These are phyloP conservation scores for Stentor roeselii DNA, from an alignment of 73 alveolate species.

Conservation along the genomic window DNA sequence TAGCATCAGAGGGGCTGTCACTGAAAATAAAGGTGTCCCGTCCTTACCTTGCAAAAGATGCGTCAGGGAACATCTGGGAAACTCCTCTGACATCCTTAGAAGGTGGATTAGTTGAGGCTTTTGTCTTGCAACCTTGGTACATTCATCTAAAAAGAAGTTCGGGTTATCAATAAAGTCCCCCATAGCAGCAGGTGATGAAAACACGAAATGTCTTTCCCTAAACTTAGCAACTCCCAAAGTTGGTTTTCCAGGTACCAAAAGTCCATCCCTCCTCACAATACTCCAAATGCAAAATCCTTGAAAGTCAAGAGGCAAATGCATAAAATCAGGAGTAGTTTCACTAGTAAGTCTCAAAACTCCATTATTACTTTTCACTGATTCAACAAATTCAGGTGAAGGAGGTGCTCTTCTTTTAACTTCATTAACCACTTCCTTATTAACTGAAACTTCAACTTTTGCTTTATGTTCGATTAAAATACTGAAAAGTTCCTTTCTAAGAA, in stretches of 20 bases:
- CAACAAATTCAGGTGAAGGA: constrained; percentile 20
- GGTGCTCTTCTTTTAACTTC: constrained; percentile 28
- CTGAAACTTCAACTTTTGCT: constrained; percentile 53
- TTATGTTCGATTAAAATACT: constrained; percentile 64
- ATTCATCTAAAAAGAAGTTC: constrained; percentile 50
- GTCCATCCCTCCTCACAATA: constrained; percentile 73
- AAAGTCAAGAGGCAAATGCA: constrained; percentile 86
- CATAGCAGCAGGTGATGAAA: constrained; percentile 31
- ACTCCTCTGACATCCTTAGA: constrained; percentile 65
- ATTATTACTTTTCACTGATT: background rate
- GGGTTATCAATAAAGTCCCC: constrained; percentile 46
- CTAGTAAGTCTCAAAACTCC: constrained; percentile 65
- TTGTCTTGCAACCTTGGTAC: constrained; percentile 45
- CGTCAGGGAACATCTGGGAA: constrained; percentile 61
- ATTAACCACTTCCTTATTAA: constrained; percentile 35
- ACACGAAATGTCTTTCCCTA: constrained; percentile 41
- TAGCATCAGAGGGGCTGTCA: constrained; percentile 78
- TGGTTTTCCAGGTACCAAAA: constrained; percentile 89
- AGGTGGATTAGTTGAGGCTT: constrained; percentile 75
- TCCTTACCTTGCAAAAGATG: constrained; percentile 69
- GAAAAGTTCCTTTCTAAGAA: constrained; percentile 73
- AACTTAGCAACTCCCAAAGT: constrained; percentile 82
- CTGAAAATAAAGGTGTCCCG: constrained; percentile 77
- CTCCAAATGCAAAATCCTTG: constrained; percentile 85
- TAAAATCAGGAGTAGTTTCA: constrained; percentile 89